Evolutionary conservation across 768 basidiomycete species (phyloP), one percentile per base, ranked within the genome.

Genomic region (Lyophyllum semitale): DNA sequence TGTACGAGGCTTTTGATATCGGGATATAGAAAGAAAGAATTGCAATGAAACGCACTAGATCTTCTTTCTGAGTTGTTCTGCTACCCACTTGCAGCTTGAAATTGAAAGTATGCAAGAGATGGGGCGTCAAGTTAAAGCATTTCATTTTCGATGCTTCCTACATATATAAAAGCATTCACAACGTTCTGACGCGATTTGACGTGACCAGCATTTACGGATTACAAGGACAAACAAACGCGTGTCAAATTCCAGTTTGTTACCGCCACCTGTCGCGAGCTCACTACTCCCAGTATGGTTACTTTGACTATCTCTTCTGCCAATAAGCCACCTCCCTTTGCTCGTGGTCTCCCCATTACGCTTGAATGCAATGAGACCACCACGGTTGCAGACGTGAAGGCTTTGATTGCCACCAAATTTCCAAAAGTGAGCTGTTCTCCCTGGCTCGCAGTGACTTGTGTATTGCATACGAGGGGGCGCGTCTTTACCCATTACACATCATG

Each of bases 311-410:
- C 78, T 11, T 63, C 82, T 3, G 73, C 76, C 18, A 76, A 80
- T 29, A 80, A 77, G 40, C 72, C 74, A 12, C 73, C 79, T 0
- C 40, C 75, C 4, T 67, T 85, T 46, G 78, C 84, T 15, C 75
- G 73, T 38, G 76, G 76, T 3, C 74, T 88, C 12, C 85, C 87
- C 2, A 61, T 77, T 11, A 73, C 73, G 4, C 55, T 89, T 20
- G 74, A 85, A 3, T 65, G 86, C n/a, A 59, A 65, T 9, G 69
- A 77, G 18, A 71, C 77, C 26, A 77, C 82, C 40, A 91, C 88
- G 5, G 71, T 94, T 45, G 75, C 68, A 6, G 86, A 92, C 55
- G 76, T 94, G 55, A 94, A 95, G 73, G 68, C 65, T 18, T 82
- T 82, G 15, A 76, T 95, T 54, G 76, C 83, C 8, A 55, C 63